A percentile compares a stretch with the other conserved stretches of the same genome.
phyloP scores from a whole-genome alignment of 306 rosid genomes.

The Pterocarpus macrocarpus region DNA sequence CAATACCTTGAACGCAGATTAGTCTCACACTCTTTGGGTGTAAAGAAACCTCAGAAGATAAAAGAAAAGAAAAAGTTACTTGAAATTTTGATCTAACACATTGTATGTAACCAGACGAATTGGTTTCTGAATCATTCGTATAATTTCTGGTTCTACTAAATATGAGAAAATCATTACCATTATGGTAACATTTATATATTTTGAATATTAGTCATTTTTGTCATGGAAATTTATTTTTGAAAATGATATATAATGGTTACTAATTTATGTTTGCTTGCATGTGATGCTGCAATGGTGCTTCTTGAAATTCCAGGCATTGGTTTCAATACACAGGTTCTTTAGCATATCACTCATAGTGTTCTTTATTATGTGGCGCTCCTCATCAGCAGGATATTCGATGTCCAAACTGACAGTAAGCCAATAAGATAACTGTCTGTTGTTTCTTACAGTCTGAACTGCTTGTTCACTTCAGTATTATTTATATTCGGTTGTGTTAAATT shows the following conservation, averaged over 20 bases:
- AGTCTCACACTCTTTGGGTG: neutral
- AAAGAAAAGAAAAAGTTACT: neutral
- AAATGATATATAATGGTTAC: slow-evolving; percentile 4
- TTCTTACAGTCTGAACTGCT: slow-evolving; percentile 36
- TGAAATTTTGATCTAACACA: neutral
- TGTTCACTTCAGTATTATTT: slow-evolving; percentile 36
- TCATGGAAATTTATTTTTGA: slow-evolving; percentile 8
- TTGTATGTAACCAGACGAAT: neutral
- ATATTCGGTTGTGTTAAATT: slow-evolving; percentile 45
- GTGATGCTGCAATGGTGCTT: slow-evolving; percentile 62
- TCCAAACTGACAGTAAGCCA: slow-evolving; percentile 60
- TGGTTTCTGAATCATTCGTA: slow-evolving; percentile 10
- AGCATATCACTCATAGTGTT: slow-evolving; percentile 83
- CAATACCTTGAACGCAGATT: neutral
- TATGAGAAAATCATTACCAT: slow-evolving; percentile 20
- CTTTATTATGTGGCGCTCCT: slow-evolving; percentile 79
- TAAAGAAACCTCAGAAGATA: neutral
- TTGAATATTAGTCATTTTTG: slow-evolving; percentile 7
- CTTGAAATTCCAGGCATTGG: slow-evolving; percentile 96
- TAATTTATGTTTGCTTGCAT: slow-evolving; percentile 36
- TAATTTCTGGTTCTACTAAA: slow-evolving; percentile 3
- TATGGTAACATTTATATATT: slow-evolving; percentile 27
- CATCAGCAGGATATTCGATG: slow-evolving; percentile 49
- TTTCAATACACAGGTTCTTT: slow-evolving; percentile 98
- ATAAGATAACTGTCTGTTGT: slow-evolving; percentile 43